Conservation (phyloP, 805 yeast species). For the Zygoascus bituminiphila region DNA sequence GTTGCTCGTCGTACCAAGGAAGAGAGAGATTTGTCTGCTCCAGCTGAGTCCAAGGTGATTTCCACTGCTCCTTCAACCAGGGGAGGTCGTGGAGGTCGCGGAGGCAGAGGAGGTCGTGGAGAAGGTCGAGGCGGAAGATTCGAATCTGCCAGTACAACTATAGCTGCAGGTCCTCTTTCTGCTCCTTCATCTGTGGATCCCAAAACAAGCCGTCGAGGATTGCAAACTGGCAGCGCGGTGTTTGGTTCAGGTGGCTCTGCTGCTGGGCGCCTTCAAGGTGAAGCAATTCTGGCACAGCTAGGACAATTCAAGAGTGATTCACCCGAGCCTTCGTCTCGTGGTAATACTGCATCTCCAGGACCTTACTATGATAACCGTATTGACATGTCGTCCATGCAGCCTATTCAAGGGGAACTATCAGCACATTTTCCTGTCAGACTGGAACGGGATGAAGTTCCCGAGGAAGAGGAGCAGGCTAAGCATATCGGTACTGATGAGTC, state of each 20-base stretch:
- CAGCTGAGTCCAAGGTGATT: slow-evolving; percentile 29
- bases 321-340: slow-evolving; percentile 2
- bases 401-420: slow-evolving; percentile 13
- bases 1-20: slow-evolving; percentile 79
- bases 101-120: slow-evolving; percentile 11
- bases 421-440: slow-evolving; percentile 22
- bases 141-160: slow-evolving; percentile 16
- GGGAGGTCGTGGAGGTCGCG: slow-evolving; percentile 10
- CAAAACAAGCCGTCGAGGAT: neutral
- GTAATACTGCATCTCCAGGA: slow-evolving; percentile 9
- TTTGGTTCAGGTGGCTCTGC: neutral
- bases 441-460: slow-evolving; percentile 12
- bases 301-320: slow-evolving; percentile 16
- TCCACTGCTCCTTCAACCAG: slow-evolving; percentile 19
- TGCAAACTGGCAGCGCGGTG: neutral
- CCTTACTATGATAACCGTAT: slow-evolving; percentile 12
- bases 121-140: neutral
- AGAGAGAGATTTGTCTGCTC: slow-evolving; percentile 74
- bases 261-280: neutral
- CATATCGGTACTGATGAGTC: slow-evolving; percentile 9
- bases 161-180: slow-evolving; percentile 31
- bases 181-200: slow-evolving; percentile 23
- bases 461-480: slow-evolving; percentile 3
- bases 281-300: slow-evolving; percentile 2
- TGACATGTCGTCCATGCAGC: slow-evolving; percentile 14